Evolutionary conservation across 176 grass and related monocot species (phyloP).

Genomic region (Tuctoria greenei): DNA sequence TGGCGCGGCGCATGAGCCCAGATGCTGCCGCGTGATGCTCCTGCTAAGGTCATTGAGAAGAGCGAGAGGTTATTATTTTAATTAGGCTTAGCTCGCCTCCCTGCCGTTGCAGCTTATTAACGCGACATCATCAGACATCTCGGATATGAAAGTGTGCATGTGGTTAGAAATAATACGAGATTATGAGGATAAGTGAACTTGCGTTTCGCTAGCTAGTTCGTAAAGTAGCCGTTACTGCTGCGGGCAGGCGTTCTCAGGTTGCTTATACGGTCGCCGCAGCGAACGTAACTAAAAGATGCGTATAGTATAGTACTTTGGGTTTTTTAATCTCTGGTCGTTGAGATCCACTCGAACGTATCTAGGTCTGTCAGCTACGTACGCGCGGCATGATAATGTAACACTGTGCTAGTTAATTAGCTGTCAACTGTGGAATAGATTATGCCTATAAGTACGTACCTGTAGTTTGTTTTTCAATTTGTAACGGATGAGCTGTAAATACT

Average conservation of each 20-base stretch:
- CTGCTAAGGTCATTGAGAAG: background rate
- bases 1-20: constrained; percentile 3
- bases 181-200: background rate
- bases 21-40: background rate
- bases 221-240: background rate
- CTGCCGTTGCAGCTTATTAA: background rate
- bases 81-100: background rate
- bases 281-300: background rate
- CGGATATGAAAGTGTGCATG: no score
- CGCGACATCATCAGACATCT: background rate
- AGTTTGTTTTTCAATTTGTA: no score
- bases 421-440: no score
- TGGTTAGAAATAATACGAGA: background rate
- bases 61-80: background rate
- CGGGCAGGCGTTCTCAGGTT: background rate
- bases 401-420: no score
- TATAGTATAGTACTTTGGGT: background rate
- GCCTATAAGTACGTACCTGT: no score
- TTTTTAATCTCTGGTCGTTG: background rate
- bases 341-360: background rate
- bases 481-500: no score
- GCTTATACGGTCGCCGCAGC: background rate
- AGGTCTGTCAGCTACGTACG: background rate
- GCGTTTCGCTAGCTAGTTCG: background rate
- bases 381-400: background rate